phyloP scores from a whole-genome alignment of 371 early-diverging fungal genomes.

The Nematocida sp. region DNA sequence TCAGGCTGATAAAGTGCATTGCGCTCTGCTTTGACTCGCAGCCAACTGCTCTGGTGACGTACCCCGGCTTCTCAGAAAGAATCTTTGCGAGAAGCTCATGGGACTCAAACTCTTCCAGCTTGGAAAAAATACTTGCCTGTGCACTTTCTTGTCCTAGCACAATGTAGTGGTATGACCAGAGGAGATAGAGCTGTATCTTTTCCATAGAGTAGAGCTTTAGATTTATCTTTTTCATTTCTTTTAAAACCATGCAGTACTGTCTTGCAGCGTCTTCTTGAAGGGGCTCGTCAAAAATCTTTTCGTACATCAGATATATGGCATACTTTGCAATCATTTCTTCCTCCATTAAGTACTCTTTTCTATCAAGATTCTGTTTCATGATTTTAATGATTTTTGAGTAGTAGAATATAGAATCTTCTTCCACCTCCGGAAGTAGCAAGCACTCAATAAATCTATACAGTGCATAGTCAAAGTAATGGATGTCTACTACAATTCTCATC shows the following conservation, averaged over 20 bases:
- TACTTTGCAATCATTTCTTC: slow-evolving; percentile 35
- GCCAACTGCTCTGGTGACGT: too few species aligned
- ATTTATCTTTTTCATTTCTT: background rate
- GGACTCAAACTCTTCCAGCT: too few species aligned
- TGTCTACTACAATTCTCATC: slow-evolving; percentile 15
- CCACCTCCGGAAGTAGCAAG: background rate
- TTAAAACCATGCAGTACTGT: background rate
- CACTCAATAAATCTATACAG: slow-evolving; percentile 21
- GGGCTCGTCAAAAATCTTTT: background rate
- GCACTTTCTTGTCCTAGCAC: too few species aligned
- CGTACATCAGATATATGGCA: slow-evolving; percentile 2
- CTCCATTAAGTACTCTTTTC: slow-evolving; percentile 17
- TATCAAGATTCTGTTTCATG: background rate
- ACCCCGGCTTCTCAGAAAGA: too few species aligned
- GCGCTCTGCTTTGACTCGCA: too few species aligned
- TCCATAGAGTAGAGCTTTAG: background rate
- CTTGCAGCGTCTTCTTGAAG: background rate
- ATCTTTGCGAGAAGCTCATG: too few species aligned
- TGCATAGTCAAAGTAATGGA: slow-evolving; percentile 39
- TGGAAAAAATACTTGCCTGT: too few species aligned
- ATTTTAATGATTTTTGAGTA: background rate
- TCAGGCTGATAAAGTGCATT: too few species aligned
- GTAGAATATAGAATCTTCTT: background rate
- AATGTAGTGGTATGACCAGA: too few species aligned
- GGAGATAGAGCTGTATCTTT: too few species aligned